Conservation (phyloP, 305 asterid genomes). For the Solanum hybrid region DNA sequence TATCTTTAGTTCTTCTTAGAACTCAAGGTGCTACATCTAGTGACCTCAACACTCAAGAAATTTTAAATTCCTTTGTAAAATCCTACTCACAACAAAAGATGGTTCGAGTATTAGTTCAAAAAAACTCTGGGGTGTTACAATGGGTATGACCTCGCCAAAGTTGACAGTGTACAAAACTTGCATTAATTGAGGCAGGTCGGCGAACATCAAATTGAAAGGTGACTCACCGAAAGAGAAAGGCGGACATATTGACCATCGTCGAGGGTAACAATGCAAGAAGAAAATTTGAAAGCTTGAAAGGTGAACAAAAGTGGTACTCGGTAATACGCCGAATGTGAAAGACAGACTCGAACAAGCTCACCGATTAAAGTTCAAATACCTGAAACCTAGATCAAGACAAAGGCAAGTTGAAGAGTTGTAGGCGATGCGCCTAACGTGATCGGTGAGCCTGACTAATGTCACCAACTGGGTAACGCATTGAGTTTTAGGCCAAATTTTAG, state of each 20-base stretch:
- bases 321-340: background rate
- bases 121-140: too few relatives aligned
- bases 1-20: too few relatives aligned
- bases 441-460: background rate
- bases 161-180: background rate
- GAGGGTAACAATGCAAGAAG: background rate
- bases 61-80: too few relatives aligned
- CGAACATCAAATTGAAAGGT: background rate
- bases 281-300: background rate
- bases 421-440: background rate
- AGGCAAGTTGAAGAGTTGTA: background rate
- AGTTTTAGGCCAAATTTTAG: background rate
- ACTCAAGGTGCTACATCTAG: too few relatives aligned
- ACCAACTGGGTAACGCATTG: background rate
- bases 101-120: too few relatives aligned
- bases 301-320: background rate
- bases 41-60: too few relatives aligned
- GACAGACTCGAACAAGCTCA: background rate
- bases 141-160: background rate
- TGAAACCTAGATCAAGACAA: background rate
- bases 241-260: background rate
- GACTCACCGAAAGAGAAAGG: too few relatives aligned
- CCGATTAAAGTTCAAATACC: background rate
- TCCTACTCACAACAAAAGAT: too few relatives aligned
- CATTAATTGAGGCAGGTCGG: background rate